Conservation (phyloP, 768 basidiomycete species). For the Galerina sulciceps region DNA sequence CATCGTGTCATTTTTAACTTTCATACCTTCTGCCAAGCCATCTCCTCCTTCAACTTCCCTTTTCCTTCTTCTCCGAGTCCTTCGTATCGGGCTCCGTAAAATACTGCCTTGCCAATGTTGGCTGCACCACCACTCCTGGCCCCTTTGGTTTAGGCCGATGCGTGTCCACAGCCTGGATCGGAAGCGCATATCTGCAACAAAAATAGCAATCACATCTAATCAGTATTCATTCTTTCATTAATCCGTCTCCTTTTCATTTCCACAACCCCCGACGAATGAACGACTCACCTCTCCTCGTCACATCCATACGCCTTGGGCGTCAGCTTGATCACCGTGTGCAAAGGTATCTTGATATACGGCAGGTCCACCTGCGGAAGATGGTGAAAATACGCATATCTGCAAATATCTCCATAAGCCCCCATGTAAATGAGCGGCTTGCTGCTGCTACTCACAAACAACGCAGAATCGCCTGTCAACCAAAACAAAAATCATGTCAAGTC, state of each 20-base stretch:
- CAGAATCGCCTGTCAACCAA: constrained; percentile 64
- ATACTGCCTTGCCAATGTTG: constrained; percentile 47
- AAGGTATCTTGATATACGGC: constrained; percentile 96
- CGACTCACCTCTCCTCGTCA: constrained; percentile 85
- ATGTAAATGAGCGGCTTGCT: background rate
- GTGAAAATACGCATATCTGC: constrained; percentile 96
- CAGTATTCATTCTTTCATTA: no score
- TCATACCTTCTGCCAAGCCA: background rate
- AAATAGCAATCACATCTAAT: no score
- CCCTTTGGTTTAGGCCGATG: constrained; percentile 71
- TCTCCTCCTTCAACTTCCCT: background rate
- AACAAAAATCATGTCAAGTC: background rate
- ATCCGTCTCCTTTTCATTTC: constrained; percentile 4
- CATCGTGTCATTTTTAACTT: background rate
- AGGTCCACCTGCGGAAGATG: constrained; percentile 90
- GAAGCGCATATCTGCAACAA: constrained; percentile 73
- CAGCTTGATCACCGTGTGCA: constrained; percentile 97
- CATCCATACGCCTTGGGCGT: constrained; percentile 99
- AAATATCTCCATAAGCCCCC: constrained; percentile 12
- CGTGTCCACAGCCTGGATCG: constrained; percentile 93
- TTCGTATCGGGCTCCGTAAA: constrained; percentile 26
- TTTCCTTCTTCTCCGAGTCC: background rate
- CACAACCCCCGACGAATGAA: background rate
- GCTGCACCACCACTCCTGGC: constrained; percentile 34
- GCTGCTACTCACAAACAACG: constrained; percentile 67